Evolutionary conservation across 2,329 filamentous ascomycete genomes (phyloP), one percentile per base, ranked within the genome.

Genomic region (Botryotinia narcissicola): DNA sequence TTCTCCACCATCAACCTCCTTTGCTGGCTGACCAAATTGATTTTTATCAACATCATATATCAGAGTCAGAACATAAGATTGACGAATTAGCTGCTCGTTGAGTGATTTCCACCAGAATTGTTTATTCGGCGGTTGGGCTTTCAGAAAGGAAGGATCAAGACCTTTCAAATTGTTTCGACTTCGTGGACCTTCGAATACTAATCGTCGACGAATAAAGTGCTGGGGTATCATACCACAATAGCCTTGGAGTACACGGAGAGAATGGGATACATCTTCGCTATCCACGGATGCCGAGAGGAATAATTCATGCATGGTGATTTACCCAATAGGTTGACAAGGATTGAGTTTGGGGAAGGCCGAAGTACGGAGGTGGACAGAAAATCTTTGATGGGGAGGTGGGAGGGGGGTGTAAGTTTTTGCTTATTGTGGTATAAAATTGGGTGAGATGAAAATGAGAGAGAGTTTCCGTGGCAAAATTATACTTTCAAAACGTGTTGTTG

Each of bases 21-120:
- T 46, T 61, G n/a, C 40, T n/a, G 51, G 62, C 44, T 78, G 32
- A 29, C 84, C 84, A 77, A 89, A 85, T 74, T 88, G 84, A 6
- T 87, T 83, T 67, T 83, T 83, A 32, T 83, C 79, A 2, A 90
- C 81, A 71, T 89, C 85, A 77, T 89, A 89, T 18, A 86, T 84
- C n/a, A 84, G 78, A 75, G 89, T 86, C 9, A 91, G 75, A 37
- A 89, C 79, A 77, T 88, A 91, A 4, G 88, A 88, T 76, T 89
- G 88, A 42, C 87, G 84, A 29, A 80, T 80, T 20, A 91, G 82
- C 74, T 87, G 87, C 73, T 86, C 85, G 75, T 87, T 84, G 7
- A 91, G 82, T 46, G 87, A 86, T 69, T 83, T 84, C 88, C 88
- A 91, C 18, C 75, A 70, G 32, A 57, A 63, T 2, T 70, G 46